Evolutionary conservation across 306 rosid genomes (phyloP).

Genomic region (Cicer arietinum): DNA sequence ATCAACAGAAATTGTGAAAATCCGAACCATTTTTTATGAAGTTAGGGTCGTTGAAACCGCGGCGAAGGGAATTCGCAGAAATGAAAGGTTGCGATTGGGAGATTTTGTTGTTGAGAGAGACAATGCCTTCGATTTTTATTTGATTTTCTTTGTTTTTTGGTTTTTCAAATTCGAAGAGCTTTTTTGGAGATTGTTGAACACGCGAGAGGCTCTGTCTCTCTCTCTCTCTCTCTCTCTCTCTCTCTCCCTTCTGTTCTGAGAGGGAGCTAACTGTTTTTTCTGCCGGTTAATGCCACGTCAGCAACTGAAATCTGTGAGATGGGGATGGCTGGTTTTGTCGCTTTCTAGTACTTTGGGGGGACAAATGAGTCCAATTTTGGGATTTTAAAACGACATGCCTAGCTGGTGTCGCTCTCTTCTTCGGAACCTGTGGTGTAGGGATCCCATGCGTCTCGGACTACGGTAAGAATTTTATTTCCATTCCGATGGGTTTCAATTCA

Average conservation of each 20-base stretch:
- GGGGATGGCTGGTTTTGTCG: conserved; percentile 61
- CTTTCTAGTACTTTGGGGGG: conserved; percentile 45
- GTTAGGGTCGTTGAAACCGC: conserved; percentile 43
- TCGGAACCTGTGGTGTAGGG: not conserved
- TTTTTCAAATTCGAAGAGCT: conserved; percentile 40
- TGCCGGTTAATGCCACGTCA: conserved; percentile 64
- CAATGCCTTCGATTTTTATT: conserved; percentile 45
- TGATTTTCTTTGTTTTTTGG: conserved; percentile 2
- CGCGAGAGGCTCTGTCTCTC: conserved; percentile 35
- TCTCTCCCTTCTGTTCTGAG: not conserved
- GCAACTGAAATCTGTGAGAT: conserved; percentile 63
- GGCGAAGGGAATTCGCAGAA: conserved; percentile 23
- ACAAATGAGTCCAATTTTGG: conserved; percentile 55
- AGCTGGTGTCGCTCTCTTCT: conserved; percentile 43
- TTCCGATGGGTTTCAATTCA: not conserved
- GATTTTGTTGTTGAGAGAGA: conserved; percentile 39
- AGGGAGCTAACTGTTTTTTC: conserved; percentile 52
- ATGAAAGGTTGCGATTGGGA: conserved; percentile 30
- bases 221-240: conserved; percentile 43
- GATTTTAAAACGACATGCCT: conserved; percentile 48
- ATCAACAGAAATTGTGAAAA: conserved; percentile 37
- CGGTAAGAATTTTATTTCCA: not conserved
- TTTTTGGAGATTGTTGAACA: conserved; percentile 45
- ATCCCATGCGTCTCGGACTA: not conserved
- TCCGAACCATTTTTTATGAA: conserved; percentile 42